Base-by-base conservation (phyloP, 2,329 filamentous ascomycete species). In the Ustilaginoidea virens region DNA sequence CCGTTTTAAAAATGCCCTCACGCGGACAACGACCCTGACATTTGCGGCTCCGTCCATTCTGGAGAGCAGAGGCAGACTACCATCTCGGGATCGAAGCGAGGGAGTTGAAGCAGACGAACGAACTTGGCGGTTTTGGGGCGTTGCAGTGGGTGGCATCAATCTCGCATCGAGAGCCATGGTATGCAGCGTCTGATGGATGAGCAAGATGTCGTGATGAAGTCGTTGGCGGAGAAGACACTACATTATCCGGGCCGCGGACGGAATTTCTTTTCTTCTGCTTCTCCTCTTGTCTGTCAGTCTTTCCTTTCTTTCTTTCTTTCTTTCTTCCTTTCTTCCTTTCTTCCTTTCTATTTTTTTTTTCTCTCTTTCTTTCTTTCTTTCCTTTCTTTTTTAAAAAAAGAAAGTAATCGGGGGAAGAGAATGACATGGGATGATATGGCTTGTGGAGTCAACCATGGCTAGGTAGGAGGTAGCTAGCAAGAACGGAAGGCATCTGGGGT, bases 21-120 rank as follows among this genome's bases (percentile, higher is more conserved):
- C 80, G 48, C 81, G 66, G 35, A 90, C 81, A 17, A 87, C 81
- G 17, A 90, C 81, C 42, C 74, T 69, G 34, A 90, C 81, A 53
- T 90, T 90, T 33, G 79, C 80, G 36, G 74, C 78, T 37, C 65
- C 49, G 45, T 74, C 62, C 60, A 66, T 66, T 48, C 58, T 63
- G 41, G 60, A 58, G 42, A 63, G 60, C 34, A 66, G 52, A 16
- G 71, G 65, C 22, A 74, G 53, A n/a, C 67, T 69, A 28, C 70
- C 70, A 57, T 82, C 77, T 47, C 74, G 69, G 22, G 78, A 78
- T 36, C 80, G 69, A 43, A 87, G 58, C 16, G 80, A 85, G 20
- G 80, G 80, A 33, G 78, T 86, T 31, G 80, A 86, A 27, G 80
- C 80, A 31, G 71, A 76, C 13, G 80, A 85, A 44, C 57, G 61